Evolutionary conservation across 371 early-diverging fungal species (phyloP).

Genomic region (Nematocida ironsii): DNA sequence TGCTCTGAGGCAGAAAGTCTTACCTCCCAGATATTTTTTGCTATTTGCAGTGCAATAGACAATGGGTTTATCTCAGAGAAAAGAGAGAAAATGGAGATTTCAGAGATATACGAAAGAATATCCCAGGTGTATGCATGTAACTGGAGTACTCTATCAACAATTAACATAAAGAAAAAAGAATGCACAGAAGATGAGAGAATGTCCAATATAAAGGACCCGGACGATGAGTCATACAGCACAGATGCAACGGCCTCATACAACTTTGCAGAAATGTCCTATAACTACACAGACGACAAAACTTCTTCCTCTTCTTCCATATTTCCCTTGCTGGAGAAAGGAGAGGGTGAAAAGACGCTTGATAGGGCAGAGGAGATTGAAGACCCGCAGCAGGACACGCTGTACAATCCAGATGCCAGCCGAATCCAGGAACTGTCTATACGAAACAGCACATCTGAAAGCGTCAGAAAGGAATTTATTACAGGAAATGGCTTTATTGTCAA

Average conservation of each 20-base stretch:
- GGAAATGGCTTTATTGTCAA: slow-evolving; percentile 13
- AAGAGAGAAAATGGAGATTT: background rate
- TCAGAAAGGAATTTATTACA: background rate
- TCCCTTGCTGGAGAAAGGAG: slow-evolving; percentile 4
- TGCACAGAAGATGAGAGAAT: slow-evolving; percentile 9
- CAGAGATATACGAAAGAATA: slow-evolving; percentile 33
- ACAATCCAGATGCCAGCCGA: background rate
- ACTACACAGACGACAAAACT: slow-evolving; percentile 53
- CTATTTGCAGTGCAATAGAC: slow-evolving; percentile 54
- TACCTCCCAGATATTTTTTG: slow-evolving; percentile 38
- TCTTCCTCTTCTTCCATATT: slow-evolving; percentile 42
- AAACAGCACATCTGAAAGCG: background rate
- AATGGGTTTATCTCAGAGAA: slow-evolving; percentile 24
- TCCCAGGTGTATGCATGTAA: slow-evolving; percentile 29
- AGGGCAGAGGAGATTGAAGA: background rate
- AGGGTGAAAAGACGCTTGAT: background rate
- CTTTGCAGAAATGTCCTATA: slow-evolving; percentile 44
- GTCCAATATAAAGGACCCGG: slow-evolving; percentile 26
- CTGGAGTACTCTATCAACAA: slow-evolving; percentile 42
- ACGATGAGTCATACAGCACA: slow-evolving; percentile 41
- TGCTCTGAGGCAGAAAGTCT: slow-evolving; percentile 46
- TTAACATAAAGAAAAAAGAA: slow-evolving; percentile 17
- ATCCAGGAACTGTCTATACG: slow-evolving; percentile 3
- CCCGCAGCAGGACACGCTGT: background rate
- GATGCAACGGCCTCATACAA: slow-evolving; percentile 44